These are phyloP conservation scores for Blastocystis sp. DNA, from an alignment of 352 stramenopile species.

Conservation along the genomic window DNA sequence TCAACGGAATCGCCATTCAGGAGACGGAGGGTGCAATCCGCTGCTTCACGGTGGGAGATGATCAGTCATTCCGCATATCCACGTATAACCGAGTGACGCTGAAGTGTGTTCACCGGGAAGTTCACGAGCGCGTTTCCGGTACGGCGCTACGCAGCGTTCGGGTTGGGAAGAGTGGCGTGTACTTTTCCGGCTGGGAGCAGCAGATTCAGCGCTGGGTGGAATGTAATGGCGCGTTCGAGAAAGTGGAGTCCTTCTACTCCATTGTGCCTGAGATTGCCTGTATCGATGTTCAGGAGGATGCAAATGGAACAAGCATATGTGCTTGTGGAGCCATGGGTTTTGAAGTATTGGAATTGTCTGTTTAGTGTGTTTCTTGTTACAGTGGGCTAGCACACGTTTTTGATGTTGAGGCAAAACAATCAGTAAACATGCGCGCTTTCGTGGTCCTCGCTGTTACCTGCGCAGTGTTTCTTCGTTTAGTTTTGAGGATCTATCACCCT, in stretches of 20 bases:
- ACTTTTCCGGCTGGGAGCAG: constrained; percentile 30
- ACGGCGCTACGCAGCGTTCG: not conserved
- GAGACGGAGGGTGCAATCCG: not conserved
- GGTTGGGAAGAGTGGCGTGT: not conserved
- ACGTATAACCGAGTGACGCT: not conserved
- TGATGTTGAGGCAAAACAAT: no score
- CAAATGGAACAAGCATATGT: not conserved
- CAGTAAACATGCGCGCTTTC: no score
- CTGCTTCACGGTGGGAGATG: constrained; percentile 32
- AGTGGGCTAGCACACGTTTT: no score
- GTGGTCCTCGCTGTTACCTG: no score
- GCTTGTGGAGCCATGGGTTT: constrained; percentile 39
- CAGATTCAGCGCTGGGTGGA: not conserved
- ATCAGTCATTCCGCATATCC: not conserved
- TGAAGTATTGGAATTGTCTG: constrained; percentile 43
- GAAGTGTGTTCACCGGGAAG: not conserved
- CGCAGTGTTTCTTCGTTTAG: no score
- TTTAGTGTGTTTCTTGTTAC: not conserved
- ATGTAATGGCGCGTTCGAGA: not conserved
- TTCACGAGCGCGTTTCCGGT: not conserved
- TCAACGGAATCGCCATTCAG: not conserved
- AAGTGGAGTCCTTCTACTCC: not conserved
- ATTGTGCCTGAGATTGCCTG: constrained; percentile 29
- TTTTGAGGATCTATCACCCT: no score
- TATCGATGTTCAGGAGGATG: not conserved